Conservation (phyloP, 371 early-diverging fungal genomes). For the Actinomortierella ambigua region DNA sequence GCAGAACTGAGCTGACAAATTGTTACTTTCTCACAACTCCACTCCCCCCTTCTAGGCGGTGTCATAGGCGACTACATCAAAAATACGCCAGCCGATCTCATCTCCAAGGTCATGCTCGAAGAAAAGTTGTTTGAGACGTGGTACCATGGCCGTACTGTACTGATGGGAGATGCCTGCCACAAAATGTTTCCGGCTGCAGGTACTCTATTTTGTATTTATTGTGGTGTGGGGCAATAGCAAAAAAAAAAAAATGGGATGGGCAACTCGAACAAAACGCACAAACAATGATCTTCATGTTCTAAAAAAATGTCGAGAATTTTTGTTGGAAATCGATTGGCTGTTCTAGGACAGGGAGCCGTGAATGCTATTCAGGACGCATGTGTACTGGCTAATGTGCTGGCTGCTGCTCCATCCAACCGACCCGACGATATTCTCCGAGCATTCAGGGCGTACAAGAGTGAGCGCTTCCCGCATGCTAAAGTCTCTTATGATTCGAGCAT, state of each 20-base stretch:
- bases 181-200: conserved; percentile 13
- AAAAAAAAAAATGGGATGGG: too few relatives aligned
- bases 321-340: too few relatives aligned
- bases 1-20: too few relatives aligned
- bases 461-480: conserved; percentile 23
- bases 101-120: conserved; percentile 18
- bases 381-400: conserved; percentile 2
- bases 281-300: too few relatives aligned
- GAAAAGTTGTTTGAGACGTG: conserved; percentile 26
- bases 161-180: conserved; percentile 18
- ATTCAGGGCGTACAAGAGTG: conserved; percentile 11
- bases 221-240: too few relatives aligned
- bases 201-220: too few relatives aligned
- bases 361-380: conserved; percentile 8
- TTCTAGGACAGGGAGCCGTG: conserved; percentile 16
- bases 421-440: too few relatives aligned
- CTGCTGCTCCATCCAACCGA: too few relatives aligned
- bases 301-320: too few relatives aligned
- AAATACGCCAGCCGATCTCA: conserved; percentile 8
- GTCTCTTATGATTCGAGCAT: conserved; percentile 24
- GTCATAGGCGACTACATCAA: conserved; percentile 16
- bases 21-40: too few relatives aligned
- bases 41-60: neutral
- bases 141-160: conserved; percentile 1
- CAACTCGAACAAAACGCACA: too few relatives aligned